Percentiles rank a stretch among this genome's conserved stretches.
phyloP scores from a whole-genome alignment of 1,284 basidiomycete species.

The Athelia psychrophila region DNA sequence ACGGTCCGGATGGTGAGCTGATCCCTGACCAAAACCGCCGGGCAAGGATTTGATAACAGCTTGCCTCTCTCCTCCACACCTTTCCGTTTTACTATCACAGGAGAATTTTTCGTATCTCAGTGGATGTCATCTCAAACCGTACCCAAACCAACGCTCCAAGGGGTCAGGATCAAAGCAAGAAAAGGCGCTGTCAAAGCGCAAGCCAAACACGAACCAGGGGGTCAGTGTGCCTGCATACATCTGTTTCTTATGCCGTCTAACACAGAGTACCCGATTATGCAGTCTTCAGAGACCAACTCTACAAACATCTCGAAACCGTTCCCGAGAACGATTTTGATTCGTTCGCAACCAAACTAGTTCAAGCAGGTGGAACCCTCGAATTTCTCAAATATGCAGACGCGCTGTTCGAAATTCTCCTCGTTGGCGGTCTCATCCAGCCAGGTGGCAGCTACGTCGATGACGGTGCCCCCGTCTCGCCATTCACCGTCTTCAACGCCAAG shows the following conservation, averaged over 20 bases:
- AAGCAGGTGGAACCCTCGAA: constrained; percentile 90
- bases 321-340: constrained; percentile 81
- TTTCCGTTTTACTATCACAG: not conserved
- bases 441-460: constrained; percentile 92
- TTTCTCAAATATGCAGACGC: constrained; percentile 94
- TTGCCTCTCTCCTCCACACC: too few relatives aligned
- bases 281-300: constrained; percentile 96
- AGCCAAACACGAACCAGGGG: constrained; percentile 83
- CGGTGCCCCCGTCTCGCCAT: constrained; percentile 74
- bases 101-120: not conserved
- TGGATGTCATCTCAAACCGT: constrained; percentile 81
- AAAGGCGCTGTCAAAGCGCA: constrained; percentile 86
- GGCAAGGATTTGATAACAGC: too few relatives aligned
- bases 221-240: constrained; percentile 32
- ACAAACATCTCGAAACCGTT: constrained; percentile 90
- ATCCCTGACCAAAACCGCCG: too few relatives aligned
- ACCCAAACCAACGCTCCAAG: constrained; percentile 83
- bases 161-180: constrained; percentile 85
- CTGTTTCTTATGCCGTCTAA: constrained; percentile 3
- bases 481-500: constrained; percentile 81
- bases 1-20: too few relatives aligned
- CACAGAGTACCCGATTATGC: constrained; percentile 7
- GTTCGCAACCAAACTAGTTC: constrained; percentile 82
- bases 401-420: constrained; percentile 92
- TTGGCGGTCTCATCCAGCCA: constrained; percentile 93